phyloP scores from a whole-genome alignment of 2,329 filamentous ascomycete genomes.

The Davidsoniella virescens region DNA sequence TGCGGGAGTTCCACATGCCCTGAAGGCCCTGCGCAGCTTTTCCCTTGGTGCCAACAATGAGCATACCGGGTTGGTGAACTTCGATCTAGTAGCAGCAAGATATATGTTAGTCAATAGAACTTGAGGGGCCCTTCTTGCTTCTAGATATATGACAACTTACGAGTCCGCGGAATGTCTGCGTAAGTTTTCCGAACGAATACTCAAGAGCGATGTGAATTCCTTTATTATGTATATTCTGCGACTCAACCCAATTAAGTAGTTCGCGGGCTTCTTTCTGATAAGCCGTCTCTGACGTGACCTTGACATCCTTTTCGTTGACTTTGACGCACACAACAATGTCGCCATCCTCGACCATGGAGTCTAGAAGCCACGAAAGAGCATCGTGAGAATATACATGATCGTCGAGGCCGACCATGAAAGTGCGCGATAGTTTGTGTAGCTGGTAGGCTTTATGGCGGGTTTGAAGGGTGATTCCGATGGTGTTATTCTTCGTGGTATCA shows the following conservation, averaged over 20 bases:
- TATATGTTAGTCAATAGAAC: neutral
- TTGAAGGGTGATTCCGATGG: constrained; percentile 61
- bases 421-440: constrained; percentile 62
- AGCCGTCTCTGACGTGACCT: constrained; percentile 46
- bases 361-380: constrained; percentile 80
- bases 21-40: constrained; percentile 74
- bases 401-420: constrained; percentile 81
- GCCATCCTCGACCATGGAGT: constrained; percentile 82
- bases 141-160: constrained; percentile 30
- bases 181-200: constrained; percentile 75
- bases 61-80: constrained; percentile 78
- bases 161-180: constrained; percentile 80
- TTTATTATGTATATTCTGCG: constrained; percentile 62
- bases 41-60: constrained; percentile 79
- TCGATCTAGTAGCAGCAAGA: constrained; percentile 45
- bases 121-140: neutral
- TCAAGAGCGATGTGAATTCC: constrained; percentile 76
- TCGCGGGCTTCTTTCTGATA: constrained; percentile 63
- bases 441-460: constrained; percentile 77
- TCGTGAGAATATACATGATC: constrained; percentile 86
- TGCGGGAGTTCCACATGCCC: constrained; percentile 58
- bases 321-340: constrained; percentile 85
- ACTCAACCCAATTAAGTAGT: constrained; percentile 59
- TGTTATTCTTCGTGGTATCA: constrained; percentile 42
- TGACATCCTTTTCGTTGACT: constrained; percentile 70